Conservation (phyloP, 352 stramenopile species). For the Phytopythium chamaehyphon region DNA sequence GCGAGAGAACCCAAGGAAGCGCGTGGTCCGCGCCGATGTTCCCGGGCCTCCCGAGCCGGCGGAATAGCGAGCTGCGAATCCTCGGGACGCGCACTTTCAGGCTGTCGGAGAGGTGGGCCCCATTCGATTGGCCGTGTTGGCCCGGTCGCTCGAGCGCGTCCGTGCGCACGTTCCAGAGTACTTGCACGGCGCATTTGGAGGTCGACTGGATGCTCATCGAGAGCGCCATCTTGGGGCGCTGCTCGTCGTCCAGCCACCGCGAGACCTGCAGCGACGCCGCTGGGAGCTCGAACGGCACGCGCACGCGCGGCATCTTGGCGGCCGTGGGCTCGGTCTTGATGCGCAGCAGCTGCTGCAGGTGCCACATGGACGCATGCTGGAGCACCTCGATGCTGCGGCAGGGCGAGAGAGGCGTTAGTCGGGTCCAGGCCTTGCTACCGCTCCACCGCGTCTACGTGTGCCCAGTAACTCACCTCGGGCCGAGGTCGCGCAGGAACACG, state of each 20-base stretch:
- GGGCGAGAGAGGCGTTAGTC: slow-evolving; percentile 3
- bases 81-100: neutral
- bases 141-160: slow-evolving; percentile 17
- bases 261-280: slow-evolving; percentile 25
- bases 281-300: slow-evolving; percentile 39
- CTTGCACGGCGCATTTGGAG: slow-evolving; percentile 21
- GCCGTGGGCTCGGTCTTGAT: slow-evolving; percentile 30
- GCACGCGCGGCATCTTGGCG: slow-evolving; percentile 36
- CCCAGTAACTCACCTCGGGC: slow-evolving; percentile 21
- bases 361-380: slow-evolving; percentile 50
- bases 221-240: slow-evolving; percentile 11
- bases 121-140: too few species aligned
- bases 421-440: too few species aligned
- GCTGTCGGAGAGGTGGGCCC: neutral
- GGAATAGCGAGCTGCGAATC: neutral
- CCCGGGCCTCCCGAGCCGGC: slow-evolving; percentile 1
- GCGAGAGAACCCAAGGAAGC: slow-evolving; percentile 22
- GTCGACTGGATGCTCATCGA: slow-evolving; percentile 19
- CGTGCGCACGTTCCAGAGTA: slow-evolving; percentile 28
- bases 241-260: slow-evolving; percentile 1
- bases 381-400: slow-evolving; percentile 40
- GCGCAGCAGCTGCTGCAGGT: slow-evolving; percentile 59
- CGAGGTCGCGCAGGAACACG: slow-evolving; percentile 20
- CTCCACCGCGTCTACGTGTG: too few species aligned
- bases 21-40: slow-evolving; percentile 10